Percentiles rank a stretch among this genome's conserved stretches.
These are phyloP conservation scores for Paracamarosporium sp. DNA, from an alignment of 2,329 filamentous ascomycete species.

Conservation along the genomic window DNA sequence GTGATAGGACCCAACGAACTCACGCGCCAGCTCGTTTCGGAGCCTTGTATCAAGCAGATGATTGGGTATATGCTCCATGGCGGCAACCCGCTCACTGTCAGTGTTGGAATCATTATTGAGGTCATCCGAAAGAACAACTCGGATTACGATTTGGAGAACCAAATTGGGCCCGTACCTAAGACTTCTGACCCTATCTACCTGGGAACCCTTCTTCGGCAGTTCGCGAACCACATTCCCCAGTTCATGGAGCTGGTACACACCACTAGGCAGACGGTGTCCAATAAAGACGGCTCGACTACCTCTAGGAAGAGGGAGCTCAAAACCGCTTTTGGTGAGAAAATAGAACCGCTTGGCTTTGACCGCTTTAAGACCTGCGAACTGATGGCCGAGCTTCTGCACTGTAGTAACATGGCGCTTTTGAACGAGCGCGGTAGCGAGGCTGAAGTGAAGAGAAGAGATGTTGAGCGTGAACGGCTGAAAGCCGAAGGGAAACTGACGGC, in stretches of 20 bases:
- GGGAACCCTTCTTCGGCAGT: slow-evolving; percentile 85
- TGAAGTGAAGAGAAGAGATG: slow-evolving; percentile 79
- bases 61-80: slow-evolving; percentile 91
- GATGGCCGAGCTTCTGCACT: slow-evolving; percentile 96
- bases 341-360: slow-evolving; percentile 95
- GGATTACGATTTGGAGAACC: slow-evolving; percentile 93
- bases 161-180: slow-evolving; percentile 77
- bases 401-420: slow-evolving; percentile 96
- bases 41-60: slow-evolving; percentile 81
- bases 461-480: slow-evolving; percentile 80
- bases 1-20: slow-evolving; percentile 98
- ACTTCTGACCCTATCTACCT: slow-evolving; percentile 97
- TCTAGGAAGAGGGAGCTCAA: slow-evolving; percentile 76
- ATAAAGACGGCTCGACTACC: slow-evolving; percentile 63
- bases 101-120: slow-evolving; percentile 96
- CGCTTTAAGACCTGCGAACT: slow-evolving; percentile 98
- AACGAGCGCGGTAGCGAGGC: slow-evolving; percentile 92
- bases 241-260: slow-evolving; percentile 93
- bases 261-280: slow-evolving; percentile 64
- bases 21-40: slow-evolving; percentile 91
- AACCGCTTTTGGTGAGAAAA: slow-evolving; percentile 87
- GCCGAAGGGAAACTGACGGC: slow-evolving; percentile 76
- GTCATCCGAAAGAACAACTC: slow-evolving; percentile 99
- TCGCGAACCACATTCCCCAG: slow-evolving; percentile 88
- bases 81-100: slow-evolving; percentile 92